Percentiles rank a stretch among this genome's conserved stretches.
phyloP scores from a whole-genome alignment of 176 grass and related monocot genomes.

The Poa annua region DNA sequence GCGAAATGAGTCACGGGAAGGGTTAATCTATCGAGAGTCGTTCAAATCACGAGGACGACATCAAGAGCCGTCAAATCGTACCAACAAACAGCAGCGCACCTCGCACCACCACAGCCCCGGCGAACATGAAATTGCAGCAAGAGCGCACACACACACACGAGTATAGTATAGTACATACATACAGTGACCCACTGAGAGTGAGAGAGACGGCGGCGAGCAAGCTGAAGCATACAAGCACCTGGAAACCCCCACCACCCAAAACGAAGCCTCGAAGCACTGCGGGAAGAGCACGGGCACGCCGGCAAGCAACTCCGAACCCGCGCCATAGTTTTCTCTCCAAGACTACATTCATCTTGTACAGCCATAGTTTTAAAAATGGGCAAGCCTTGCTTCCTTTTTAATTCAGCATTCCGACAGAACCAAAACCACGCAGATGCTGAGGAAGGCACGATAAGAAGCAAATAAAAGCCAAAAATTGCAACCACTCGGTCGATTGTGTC shows the following conservation, averaged over 20 bases:
- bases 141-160: not conserved
- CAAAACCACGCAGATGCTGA: not conserved
- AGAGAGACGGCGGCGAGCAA: too few relatives aligned
- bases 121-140: constrained; percentile 21
- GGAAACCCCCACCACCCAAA: not conserved
- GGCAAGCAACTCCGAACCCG: not conserved
- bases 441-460: not conserved
- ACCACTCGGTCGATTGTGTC: not conserved
- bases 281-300: not conserved
- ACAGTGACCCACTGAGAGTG: too few relatives aligned
- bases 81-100: not conserved
- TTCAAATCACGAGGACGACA: too few relatives aligned
- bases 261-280: not conserved
- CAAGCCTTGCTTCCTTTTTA: not conserved
- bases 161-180: not conserved
- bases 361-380: not conserved
- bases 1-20: too few relatives aligned
- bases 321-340: not conserved
- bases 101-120: not conserved
- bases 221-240: not conserved
- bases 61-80: too few relatives aligned
- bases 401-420: not conserved
- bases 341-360: not conserved
- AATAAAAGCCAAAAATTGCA: not conserved
- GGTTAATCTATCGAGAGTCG: not conserved